These are phyloP conservation scores for Themeda triandra DNA, from an alignment of 176 grass and related monocot genomes.

Conservation along the genomic window DNA sequence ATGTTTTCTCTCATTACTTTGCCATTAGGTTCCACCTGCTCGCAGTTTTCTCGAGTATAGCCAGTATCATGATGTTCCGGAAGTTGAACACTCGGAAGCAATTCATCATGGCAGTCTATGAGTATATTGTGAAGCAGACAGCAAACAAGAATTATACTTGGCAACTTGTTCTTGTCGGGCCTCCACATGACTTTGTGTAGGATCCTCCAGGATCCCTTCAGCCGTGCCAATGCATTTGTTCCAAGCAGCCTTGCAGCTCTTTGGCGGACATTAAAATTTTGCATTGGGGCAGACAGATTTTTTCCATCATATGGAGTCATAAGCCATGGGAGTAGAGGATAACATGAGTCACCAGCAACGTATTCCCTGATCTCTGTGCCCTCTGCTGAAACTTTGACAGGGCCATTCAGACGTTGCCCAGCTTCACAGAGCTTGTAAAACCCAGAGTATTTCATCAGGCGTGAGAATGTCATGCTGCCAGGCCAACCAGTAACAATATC, in stretches of 20 bases:
- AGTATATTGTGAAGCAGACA: conserved; percentile 98
- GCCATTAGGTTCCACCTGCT: conserved; percentile 62
- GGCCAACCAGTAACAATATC: conserved; percentile 93
- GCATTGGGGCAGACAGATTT: conserved; percentile 44
- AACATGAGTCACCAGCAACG: conserved; percentile 68
- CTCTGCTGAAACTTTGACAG: conserved; percentile 48
- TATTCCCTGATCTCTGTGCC: conserved; percentile 74
- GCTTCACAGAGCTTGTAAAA: conserved; percentile 82
- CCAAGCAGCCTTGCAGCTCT: conserved; percentile 56
- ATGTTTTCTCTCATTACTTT: conserved; percentile 72
- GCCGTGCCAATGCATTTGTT: conserved; percentile 55
- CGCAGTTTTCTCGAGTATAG: conserved; percentile 56
- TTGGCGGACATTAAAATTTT: conserved; percentile 55
- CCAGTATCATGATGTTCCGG: conserved; percentile 78
- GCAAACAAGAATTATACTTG: conserved; percentile 95
- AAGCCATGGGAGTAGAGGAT: conserved; percentile 81
- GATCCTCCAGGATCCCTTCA: conserved; percentile 98
- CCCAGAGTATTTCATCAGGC: conserved; percentile 70
- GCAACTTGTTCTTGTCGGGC: conserved; percentile 94
- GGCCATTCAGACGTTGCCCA: conserved; percentile 58
- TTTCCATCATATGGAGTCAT: conserved; percentile 78
- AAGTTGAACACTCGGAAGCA: conserved; percentile 55
- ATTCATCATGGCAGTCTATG: conserved; percentile 72
- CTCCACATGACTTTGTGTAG: conserved; percentile 99
- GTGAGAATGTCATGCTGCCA: conserved; percentile 76